A percentile compares a stretch with the other conserved stretches of the same genome.
phyloP scores from a whole-genome alignment of 257 asterid species.

The Solanum medicagineum region DNA sequence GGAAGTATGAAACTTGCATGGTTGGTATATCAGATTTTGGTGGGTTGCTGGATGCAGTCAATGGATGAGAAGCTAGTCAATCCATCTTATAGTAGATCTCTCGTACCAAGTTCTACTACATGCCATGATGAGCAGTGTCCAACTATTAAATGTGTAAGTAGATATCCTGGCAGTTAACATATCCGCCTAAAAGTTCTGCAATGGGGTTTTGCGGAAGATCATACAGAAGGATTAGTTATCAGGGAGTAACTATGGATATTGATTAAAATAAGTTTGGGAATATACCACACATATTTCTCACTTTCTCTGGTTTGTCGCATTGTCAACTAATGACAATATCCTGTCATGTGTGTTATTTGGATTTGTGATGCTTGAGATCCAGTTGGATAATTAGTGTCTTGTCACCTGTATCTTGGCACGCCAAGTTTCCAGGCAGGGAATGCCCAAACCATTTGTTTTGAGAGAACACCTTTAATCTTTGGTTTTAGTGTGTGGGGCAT shows the following conservation, averaged over 20 bases:
- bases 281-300: neutral
- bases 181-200: constrained; percentile 6
- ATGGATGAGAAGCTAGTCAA: constrained; percentile 21
- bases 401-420: neutral
- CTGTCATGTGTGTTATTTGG: neutral
- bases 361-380: neutral
- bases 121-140: constrained; percentile 29
- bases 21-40: constrained; percentile 13
- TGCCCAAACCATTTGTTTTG: neutral
- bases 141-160: neutral
- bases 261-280: constrained; percentile 6
- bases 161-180: constrained; percentile 2
- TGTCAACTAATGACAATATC: neutral
- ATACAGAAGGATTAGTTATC: constrained; percentile 1
- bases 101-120: constrained; percentile 16
- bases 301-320: neutral
- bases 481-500: neutral
- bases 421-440: neutral
- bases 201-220: neutral
- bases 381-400: neutral
- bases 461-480: neutral
- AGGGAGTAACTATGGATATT: constrained; percentile 1
- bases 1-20: constrained; percentile 35
- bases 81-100: constrained; percentile 26
- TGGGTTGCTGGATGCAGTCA: constrained; percentile 21